These are phyloP conservation scores for Drechslerella dactyloides DNA, from an alignment of 2,329 filamentous ascomycete genomes.

Conservation along the genomic window DNA sequence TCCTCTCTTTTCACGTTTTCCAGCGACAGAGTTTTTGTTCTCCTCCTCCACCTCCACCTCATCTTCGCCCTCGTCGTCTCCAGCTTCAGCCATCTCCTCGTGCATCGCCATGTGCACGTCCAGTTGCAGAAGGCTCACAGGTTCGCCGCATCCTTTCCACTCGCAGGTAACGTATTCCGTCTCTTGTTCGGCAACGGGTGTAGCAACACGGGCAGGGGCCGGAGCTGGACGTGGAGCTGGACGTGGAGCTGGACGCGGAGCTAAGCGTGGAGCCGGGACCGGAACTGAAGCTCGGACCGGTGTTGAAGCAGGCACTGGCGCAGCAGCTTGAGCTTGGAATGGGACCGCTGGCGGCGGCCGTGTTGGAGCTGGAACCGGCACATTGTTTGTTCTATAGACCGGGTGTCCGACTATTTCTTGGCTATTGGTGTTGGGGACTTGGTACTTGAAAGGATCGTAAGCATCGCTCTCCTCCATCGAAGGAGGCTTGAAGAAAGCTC, in stretches of 20 bases:
- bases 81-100: constrained; percentile 16
- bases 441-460: constrained; percentile 43
- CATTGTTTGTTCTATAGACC: constrained; percentile 7
- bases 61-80: constrained; percentile 19
- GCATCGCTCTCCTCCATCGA: constrained; percentile 15
- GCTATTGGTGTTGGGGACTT: constrained; percentile 39
- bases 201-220: not conserved
- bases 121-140: constrained; percentile 34
- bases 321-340: not conserved
- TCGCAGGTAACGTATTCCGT: constrained; percentile 35
- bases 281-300: no score
- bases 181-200: constrained; percentile 2
- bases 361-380: not conserved
- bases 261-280: not conserved
- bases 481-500: not conserved
- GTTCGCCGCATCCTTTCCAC: constrained; percentile 42
- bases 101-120: constrained; percentile 34
- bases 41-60: constrained; percentile 2
- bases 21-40: not conserved
- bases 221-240: not conserved
- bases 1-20: constrained; percentile 23
- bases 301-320: not conserved
- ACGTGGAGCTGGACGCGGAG: not conserved
- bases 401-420: constrained; percentile 37
- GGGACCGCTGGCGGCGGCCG: not conserved